Base-by-base conservation (phyloP, 805 yeast species). In the Grigorovia humatica region DNA sequence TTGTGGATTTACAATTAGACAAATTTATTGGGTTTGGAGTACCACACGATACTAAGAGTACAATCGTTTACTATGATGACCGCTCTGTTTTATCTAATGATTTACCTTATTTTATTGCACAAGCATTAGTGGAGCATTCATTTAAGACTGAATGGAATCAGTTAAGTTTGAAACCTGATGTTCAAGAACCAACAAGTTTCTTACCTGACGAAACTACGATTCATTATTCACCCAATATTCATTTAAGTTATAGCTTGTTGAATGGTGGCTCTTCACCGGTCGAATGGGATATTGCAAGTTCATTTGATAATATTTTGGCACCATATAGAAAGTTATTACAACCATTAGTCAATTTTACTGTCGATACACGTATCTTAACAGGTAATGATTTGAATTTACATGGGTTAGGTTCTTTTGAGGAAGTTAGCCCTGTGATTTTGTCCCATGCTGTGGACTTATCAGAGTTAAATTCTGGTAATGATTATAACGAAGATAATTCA, bases 361-460 rank as follows among this genome's bases (percentile, higher is more conserved):
- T 90, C 23, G 91, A 87, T 58, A 74, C 95, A 1, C 95, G 88
- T 64, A 76, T 87, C 41, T 85, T 83, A 54, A 84, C 84, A 65
- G 87, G 59, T 52, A 65, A 73, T 23, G 74, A 71, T 49, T 58
- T 72, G 46, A 59, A 66, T 43, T 51, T 69, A 40, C 65, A 64
- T 46, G 53, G 69, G 2, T 59, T 67, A 35, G 58, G 58, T 13
- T 48, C 53, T 40, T 55, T 62, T 15, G 54, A 59, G 8, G 50
- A 55, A 44, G 70, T 84, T 17, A 71, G 73, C 23, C 68, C 73
- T 50, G 63, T 72, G 9, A 85, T 85, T 51, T 72, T 90, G 40
- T 76, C 95, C 1, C 84, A 90, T 13, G 80, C 87, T 56, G 77
- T 90, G 54, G 93, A 91, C 67, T 81, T 80, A 57, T 89, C 93